A percentile compares a stretch with the other conserved stretches of the same genome.
phyloP scores from a whole-genome alignment of 1,284 basidiomycete genomes.

The Ceratorhiza oryzae-sativae region DNA sequence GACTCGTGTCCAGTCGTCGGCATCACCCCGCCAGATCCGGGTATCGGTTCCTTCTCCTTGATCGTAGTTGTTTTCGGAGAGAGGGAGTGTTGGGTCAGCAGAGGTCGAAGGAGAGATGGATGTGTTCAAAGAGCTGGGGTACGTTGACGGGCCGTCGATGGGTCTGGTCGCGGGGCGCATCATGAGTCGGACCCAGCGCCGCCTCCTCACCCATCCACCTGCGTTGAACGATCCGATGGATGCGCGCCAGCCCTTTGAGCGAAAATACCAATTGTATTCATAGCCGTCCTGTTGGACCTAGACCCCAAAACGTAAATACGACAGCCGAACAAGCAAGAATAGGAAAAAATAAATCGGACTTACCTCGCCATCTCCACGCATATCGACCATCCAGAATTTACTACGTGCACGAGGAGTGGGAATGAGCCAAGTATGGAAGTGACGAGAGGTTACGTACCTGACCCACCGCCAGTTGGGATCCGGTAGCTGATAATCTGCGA shows the following conservation, averaged over 20 bases:
- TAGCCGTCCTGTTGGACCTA: conserved; percentile 68
- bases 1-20: conserved; percentile 68
- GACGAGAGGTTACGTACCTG: conserved; percentile 47
- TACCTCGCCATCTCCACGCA: conserved; percentile 77
- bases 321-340: background rate
- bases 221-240: conserved; percentile 63
- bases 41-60: background rate
- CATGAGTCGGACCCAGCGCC: conserved; percentile 82
- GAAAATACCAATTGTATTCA: conserved; percentile 81
- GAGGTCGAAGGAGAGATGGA: conserved; percentile 19
- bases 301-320: background rate
- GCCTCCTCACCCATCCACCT: conserved; percentile 74
- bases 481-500: conserved; percentile 74
- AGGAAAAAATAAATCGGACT: conserved; percentile 49
- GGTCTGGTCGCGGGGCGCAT: conserved; percentile 61
- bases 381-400: conserved; percentile 82
- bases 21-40: conserved; percentile 57
- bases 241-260: conserved; percentile 67
- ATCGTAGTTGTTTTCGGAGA: background rate
- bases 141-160: background rate
- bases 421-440: background rate
- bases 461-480: conserved; percentile 83
- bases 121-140: background rate
- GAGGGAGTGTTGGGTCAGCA: background rate
- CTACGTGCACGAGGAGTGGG: conserved; percentile 45